Percentiles rank a stretch among this genome's conserved stretches.
Evolutionary conservation across 1,284 basidiomycete species (phyloP).

Genomic region (Sanghuangporus sanghuang): DNA sequence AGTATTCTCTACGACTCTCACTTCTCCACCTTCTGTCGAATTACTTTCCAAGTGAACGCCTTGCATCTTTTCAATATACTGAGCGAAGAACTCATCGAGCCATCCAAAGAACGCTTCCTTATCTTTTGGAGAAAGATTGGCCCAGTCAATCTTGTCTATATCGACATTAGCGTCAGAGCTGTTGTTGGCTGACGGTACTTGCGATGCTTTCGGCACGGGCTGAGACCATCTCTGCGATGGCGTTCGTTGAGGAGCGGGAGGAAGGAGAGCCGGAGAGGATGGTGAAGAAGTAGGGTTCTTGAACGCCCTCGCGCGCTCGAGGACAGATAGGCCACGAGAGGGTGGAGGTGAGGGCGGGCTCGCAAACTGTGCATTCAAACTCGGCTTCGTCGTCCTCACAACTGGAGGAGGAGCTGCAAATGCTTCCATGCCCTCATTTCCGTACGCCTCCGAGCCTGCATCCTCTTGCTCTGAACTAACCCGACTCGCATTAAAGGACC

Average conservation of each 20-base stretch:
- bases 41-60: background rate
- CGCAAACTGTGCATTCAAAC: background rate
- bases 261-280: background rate
- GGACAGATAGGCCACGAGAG: background rate
- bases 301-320: constrained; percentile 2
- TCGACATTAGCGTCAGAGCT: background rate
- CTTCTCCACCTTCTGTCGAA: background rate
- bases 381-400: constrained; percentile 8
- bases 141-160: constrained; percentile 53
- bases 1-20: background rate
- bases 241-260: background rate
- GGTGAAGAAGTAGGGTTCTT: background rate
- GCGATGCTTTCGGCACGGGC: background rate
- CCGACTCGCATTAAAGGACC: constrained; percentile 23
- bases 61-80: constrained; percentile 22
- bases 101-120: constrained; percentile 69
- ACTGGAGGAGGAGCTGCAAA: constrained; percentile 3
- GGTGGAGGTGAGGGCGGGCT: background rate
- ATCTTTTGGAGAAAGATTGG: constrained; percentile 56
- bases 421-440: background rate
- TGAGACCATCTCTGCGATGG: background rate
- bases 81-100: constrained; percentile 73
- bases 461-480: background rate
- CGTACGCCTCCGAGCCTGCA: background rate
- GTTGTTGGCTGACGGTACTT: background rate